Conservation (phyloP, 495 filamentous ascomycete species). For the Aspergillus biplanus region DNA sequence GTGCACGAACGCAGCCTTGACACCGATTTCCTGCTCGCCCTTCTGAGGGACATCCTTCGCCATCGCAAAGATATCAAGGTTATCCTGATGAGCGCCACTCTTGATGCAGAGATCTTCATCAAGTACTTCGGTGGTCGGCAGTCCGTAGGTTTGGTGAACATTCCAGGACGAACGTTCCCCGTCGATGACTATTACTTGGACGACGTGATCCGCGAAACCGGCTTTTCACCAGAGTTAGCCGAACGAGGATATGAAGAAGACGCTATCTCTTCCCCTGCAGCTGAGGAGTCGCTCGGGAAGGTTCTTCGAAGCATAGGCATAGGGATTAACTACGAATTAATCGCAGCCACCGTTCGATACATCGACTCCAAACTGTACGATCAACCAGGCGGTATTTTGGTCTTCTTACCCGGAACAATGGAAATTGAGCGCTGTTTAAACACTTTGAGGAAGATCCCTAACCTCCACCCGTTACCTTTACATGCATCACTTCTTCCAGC, state of each 20-base stretch:
- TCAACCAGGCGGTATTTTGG: slow-evolving; percentile 82
- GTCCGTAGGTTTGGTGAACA: slow-evolving; percentile 77
- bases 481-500: slow-evolving; percentile 88
- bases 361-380: slow-evolving; percentile 77
- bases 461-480: slow-evolving; percentile 79
- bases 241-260: slow-evolving; percentile 41
- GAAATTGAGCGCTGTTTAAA: slow-evolving; percentile 86
- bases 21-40: slow-evolving; percentile 89
- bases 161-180: slow-evolving; percentile 86
- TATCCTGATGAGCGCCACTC: slow-evolving; percentile 96
- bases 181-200: slow-evolving; percentile 91
- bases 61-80: slow-evolving; percentile 83
- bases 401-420: slow-evolving; percentile 84
- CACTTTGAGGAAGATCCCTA: slow-evolving; percentile 66
- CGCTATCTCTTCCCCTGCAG: slow-evolving; percentile 37
- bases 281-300: slow-evolving; percentile 59
- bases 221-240: slow-evolving; percentile 59
- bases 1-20: slow-evolving; percentile 96
- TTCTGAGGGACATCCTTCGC: slow-evolving; percentile 82
- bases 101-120: slow-evolving; percentile 86
- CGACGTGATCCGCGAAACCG: slow-evolving; percentile 79
- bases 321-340: slow-evolving; percentile 90
- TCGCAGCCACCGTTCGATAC: slow-evolving; percentile 72
- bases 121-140: slow-evolving; percentile 75
- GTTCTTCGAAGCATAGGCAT: slow-evolving; percentile 76